Evolutionary conservation across 2,329 filamentous ascomycete species (phyloP).

Genomic region (Kalaharituber pfeilii): DNA sequence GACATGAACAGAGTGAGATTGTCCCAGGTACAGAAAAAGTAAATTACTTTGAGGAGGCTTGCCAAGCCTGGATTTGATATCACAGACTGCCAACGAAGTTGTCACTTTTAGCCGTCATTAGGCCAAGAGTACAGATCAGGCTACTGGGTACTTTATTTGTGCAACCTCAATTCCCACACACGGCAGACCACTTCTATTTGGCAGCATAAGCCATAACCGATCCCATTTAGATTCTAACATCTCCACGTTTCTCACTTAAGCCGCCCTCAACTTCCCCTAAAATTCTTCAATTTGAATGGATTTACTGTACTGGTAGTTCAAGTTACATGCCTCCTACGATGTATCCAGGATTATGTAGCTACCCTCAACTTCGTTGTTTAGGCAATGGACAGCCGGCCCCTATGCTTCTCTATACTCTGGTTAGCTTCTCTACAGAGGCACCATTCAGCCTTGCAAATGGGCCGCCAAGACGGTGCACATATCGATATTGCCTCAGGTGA

Average conservation of each 20-base stretch:
- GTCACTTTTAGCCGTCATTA: no score
- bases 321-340: background rate
- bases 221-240: background rate
- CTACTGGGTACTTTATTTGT: no score
- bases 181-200: background rate
- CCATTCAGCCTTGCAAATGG: slow-evolving; percentile 80
- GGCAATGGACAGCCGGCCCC: slow-evolving; percentile 88
- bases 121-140: no score
- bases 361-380: slow-evolving; percentile 38
- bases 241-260: background rate
- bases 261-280: no score
- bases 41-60: no score
- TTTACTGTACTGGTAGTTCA: slow-evolving; percentile 42
- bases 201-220: background rate
- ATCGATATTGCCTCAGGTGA: slow-evolving; percentile 71
- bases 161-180: no score
- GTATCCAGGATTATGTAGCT: slow-evolving; percentile 17
- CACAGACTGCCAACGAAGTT: no score
- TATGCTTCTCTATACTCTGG: no score
- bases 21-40: no score
- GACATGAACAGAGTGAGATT: no score
- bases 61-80: no score
- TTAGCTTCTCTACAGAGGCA: slow-evolving; percentile 95
- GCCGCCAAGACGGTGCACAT: slow-evolving; percentile 50
- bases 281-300: no score